Evolutionary conservation across 2,329 filamentous ascomycete species (phyloP), one percentile per base, ranked within the genome.

Genomic region (Alternaria ethzedia): DNA sequence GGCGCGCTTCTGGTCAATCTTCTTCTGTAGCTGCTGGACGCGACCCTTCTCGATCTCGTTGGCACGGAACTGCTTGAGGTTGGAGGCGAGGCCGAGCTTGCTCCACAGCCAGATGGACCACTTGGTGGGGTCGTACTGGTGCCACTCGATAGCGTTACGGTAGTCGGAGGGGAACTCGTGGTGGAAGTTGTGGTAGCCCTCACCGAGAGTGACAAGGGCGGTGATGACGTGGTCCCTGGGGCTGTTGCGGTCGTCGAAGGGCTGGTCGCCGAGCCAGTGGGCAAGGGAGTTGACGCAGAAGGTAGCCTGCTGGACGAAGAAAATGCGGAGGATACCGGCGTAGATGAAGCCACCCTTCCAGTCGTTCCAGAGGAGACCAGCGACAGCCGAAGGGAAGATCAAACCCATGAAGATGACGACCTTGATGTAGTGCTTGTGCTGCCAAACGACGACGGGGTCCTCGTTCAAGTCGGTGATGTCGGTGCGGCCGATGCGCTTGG

Each of bases 281-380:
- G 84, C 84, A 54, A 86, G 82, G 9, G 83, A 85, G 79, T 86
- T 86, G 78, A 86, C 83, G 64, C 84, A 85, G 81, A 86, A 86
- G 49, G 83, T 85, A 51, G 83, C 83, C 75, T 86, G 84, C 74
- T 86, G 83, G 61, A 85, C 82, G 74, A 85, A 82, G 76, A 84
- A 84, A 73, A 85, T 84, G 69, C 84, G 81, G 59, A 85, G 81
- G 69, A 86, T 84, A 63, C 83, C 84, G 21, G 81, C 83, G 67
- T 85, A 86, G 78, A 86, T 81, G 70, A 81, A 84, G 30, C 84
- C 84, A 68, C 84, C 84, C 65, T 75, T 69, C 80, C 81, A 85
- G 71, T 86, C 84, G 62, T 80, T 79, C 84, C 84, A 86, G 59
- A 79, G 79, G 28, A 85, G 75, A 61, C 83, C 83, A 62, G 82